Evolutionary conservation across 768 basidiomycete genomes (phyloP).

Genomic region (Serendipita sp.): DNA sequence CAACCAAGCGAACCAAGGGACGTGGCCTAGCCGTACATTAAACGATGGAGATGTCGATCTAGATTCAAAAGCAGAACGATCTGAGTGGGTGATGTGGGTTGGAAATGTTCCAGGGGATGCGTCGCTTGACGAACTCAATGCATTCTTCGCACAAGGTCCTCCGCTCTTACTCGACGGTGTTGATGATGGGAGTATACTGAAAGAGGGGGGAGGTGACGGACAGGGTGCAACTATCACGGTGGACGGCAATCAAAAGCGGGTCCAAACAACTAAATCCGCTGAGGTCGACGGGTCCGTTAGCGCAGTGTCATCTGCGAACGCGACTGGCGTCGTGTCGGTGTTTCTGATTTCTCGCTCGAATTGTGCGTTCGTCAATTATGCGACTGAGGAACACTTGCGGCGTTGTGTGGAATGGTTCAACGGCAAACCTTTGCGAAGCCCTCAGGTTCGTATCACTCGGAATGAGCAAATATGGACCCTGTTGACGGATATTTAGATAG

Average conservation of each 20-base stretch:
- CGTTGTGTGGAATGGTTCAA: conserved; percentile 59
- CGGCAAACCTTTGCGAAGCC: conserved; percentile 41
- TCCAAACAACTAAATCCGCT: background rate
- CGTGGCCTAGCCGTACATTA: too few relatives aligned
- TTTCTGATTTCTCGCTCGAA: conserved; percentile 91
- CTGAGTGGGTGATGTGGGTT: conserved; percentile 93
- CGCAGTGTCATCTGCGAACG: background rate
- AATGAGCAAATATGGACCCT: background rate
- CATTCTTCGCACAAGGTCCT: conserved; percentile 46
- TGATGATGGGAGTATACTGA: background rate
- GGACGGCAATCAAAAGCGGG: conserved; percentile 4
- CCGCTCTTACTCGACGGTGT: background rate
- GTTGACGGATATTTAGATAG: conserved; percentile 23
- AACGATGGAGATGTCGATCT: too few relatives aligned
- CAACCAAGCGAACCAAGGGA: too few relatives aligned
- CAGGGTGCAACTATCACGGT: background rate
- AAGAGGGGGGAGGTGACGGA: background rate
- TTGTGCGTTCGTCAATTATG: conserved; percentile 88
- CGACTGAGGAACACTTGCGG: conserved; percentile 41
- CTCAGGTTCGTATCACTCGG: background rate
- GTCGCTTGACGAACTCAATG: conserved; percentile 69
- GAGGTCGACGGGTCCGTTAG: background rate
- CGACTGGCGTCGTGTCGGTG: conserved; percentile 57
- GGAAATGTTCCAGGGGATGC: conserved; percentile 82
- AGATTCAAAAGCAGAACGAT: conserved; percentile 33